Evolutionary conservation across 495 filamentous ascomycete genomes (phyloP).

Genomic region (Neurospora sp.): DNA sequence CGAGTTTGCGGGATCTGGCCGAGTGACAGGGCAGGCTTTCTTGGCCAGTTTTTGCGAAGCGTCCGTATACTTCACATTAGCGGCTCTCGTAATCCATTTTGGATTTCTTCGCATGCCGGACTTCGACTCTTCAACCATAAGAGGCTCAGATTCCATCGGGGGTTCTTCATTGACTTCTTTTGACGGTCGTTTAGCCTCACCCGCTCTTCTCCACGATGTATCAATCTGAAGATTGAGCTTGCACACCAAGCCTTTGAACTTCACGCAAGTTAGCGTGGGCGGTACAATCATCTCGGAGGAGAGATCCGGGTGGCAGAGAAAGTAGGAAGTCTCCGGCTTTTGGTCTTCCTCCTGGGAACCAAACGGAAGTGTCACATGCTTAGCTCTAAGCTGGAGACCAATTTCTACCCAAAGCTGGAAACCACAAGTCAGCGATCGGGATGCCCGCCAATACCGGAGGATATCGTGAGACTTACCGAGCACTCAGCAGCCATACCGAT

Average conservation of each 20-base stretch:
- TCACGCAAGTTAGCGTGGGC: slow-evolving; percentile 15
- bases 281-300: slow-evolving; percentile 15
- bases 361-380: neutral
- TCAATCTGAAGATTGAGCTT: slow-evolving; percentile 5
- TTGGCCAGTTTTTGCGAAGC: neutral
- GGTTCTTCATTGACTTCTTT: neutral
- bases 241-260: slow-evolving; percentile 23
- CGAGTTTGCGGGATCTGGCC: neutral
- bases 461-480: slow-evolving; percentile 1
- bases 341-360: neutral
- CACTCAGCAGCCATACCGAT: slow-evolving; percentile 8
- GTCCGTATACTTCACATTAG: neutral
- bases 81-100: neutral
- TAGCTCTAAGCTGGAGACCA: slow-evolving; percentile 14
- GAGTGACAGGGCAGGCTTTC: neutral
- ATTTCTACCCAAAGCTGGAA: slow-evolving; percentile 16
- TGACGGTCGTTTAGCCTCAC: neutral
- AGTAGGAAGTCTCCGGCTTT: slow-evolving; percentile 6
- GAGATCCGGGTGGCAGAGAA: slow-evolving; percentile 19
- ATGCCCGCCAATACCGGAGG: neutral
- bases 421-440: neutral
- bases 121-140: neutral
- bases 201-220: neutral
- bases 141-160: neutral
- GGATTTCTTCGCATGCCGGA: neutral